A percentile compares a stretch with the other conserved stretches of the same genome.
Evolutionary conservation across 345 rosid species (phyloP).

Genomic region (Nephelium lappaceum): DNA sequence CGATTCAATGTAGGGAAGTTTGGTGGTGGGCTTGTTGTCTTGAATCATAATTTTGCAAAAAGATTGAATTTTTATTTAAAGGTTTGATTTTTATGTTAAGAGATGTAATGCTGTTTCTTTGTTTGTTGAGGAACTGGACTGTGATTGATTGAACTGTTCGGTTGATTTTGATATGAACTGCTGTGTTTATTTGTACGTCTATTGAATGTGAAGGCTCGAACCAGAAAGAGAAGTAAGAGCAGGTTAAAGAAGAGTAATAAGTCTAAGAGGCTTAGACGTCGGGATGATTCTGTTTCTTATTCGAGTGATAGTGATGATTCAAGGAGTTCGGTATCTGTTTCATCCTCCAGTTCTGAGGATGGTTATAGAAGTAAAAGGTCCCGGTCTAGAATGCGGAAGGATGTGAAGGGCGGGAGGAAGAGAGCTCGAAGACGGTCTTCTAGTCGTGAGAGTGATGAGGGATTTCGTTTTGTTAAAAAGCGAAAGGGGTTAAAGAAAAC

Average conservation of each 20-base stretch:
- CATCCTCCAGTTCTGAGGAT: constrained; percentile 57
- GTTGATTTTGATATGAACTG: constrained; percentile 8
- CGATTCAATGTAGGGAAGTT: background rate
- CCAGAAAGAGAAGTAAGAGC: constrained; percentile 57
- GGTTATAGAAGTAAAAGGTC: constrained; percentile 50
- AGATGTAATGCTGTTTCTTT: background rate
- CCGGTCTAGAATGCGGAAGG: constrained; percentile 39
- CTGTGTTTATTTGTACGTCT: constrained; percentile 11
- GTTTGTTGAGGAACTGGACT: background rate
- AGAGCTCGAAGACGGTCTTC: constrained; percentile 47
- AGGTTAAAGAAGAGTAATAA: constrained; percentile 37
- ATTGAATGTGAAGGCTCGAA: constrained; percentile 44
- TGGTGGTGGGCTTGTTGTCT: background rate
- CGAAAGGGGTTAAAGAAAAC: constrained; percentile 46
- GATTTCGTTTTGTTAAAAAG: constrained; percentile 33
- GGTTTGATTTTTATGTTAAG: background rate
- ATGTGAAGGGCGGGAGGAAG: constrained; percentile 53
- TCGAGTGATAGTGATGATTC: constrained; percentile 46
- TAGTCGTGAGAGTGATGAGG: constrained; percentile 52
- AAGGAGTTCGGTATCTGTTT: constrained; percentile 41
- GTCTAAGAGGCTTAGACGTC: constrained; percentile 53
- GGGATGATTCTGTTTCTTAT: constrained; percentile 42
- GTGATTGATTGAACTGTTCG: background rate
- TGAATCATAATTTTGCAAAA: background rate
- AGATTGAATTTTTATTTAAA: background rate